Evolutionary conservation across 495 filamentous ascomycete species (phyloP).

Genomic region (Penicillium pancosmium): DNA sequence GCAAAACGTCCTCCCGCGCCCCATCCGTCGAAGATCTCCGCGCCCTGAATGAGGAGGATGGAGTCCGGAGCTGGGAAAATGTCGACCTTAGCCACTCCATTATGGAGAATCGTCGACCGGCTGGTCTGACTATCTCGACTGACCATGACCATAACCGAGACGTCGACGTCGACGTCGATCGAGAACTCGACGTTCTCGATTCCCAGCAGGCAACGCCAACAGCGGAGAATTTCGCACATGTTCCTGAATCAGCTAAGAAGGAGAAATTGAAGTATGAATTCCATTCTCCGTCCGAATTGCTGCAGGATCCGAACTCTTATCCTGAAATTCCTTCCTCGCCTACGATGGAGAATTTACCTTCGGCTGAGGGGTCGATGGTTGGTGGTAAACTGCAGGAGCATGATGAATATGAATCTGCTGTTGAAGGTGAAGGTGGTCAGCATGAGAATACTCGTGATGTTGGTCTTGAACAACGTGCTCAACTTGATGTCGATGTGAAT

Average conservation of each 20-base stretch:
- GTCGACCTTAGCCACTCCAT: slow-evolving; percentile 28
- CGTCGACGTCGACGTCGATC: slow-evolving; percentile 15
- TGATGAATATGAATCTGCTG: background rate
- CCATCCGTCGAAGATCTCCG: slow-evolving; percentile 48
- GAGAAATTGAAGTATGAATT: slow-evolving; percentile 47
- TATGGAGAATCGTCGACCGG: slow-evolving; percentile 21
- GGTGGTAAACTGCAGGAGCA: slow-evolving; percentile 18
- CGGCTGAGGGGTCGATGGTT: slow-evolving; percentile 40
- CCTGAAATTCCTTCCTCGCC: slow-evolving; percentile 34
- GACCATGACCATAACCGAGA: too few species aligned
- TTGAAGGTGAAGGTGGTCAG: slow-evolving; percentile 9
- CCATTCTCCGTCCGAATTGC: slow-evolving; percentile 49
- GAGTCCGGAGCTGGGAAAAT: slow-evolving; percentile 36
- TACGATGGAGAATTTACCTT: slow-evolving; percentile 33
- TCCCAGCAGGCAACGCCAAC: slow-evolving; percentile 34
- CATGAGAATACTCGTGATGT: slow-evolving; percentile 16
- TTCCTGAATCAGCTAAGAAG: slow-evolving; percentile 23
- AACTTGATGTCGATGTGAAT: background rate
- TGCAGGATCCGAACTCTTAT: slow-evolving; percentile 37
- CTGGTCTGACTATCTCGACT: slow-evolving; percentile 27
- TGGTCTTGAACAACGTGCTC: background rate
- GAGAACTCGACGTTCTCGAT: slow-evolving; percentile 23
- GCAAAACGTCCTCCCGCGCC: slow-evolving; percentile 47
- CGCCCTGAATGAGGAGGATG: slow-evolving; percentile 32
- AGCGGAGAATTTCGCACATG: slow-evolving; percentile 15